A percentile compares a stretch with the other conserved stretches of the same genome.
Conservation (phyloP, 164 flowering plant genomes). For the Chimonanthus praecox region DNA sequence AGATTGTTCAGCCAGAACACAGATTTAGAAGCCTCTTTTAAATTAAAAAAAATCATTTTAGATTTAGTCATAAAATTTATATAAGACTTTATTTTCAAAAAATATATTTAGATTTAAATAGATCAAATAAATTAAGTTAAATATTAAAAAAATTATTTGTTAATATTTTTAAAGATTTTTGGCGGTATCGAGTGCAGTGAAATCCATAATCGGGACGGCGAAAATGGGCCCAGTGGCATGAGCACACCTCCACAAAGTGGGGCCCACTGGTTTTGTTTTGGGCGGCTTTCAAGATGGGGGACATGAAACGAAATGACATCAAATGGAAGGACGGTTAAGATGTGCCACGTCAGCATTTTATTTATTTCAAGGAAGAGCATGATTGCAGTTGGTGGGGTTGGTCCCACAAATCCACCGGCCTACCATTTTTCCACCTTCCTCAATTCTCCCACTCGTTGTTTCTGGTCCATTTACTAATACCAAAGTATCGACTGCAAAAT, state of each 20-base stretch:
- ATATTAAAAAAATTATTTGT: no score
- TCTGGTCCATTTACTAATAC: not conserved
- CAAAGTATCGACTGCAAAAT: not conserved
- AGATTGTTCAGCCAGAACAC: no score
- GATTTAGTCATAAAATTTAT: no score
- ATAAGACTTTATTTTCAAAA: no score
- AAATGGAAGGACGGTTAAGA: no score
- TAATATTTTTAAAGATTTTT: no score
- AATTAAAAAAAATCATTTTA: no score
- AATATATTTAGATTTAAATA: no score
- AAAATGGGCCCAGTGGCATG: not conserved
- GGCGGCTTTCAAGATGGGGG: not conserved
- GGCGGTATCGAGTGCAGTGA: not conserved
- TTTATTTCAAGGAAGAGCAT: not conserved
- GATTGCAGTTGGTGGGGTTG: not conserved
- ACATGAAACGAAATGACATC: not conserved
- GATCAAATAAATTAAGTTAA: no score
- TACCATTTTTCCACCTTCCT: not conserved
- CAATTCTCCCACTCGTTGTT: not conserved
- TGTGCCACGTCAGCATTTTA: not conserved
- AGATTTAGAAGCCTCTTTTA: no score
- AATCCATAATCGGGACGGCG: not conserved
- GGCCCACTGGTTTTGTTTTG: not conserved
- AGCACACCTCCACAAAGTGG: not conserved
- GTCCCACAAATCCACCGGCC: constrained; percentile 4